Evolutionary conservation across 192 early-diverging fungal genomes (phyloP), one percentile per base, ranked within the genome.

Genomic region (Piromyces sp.): DNA sequence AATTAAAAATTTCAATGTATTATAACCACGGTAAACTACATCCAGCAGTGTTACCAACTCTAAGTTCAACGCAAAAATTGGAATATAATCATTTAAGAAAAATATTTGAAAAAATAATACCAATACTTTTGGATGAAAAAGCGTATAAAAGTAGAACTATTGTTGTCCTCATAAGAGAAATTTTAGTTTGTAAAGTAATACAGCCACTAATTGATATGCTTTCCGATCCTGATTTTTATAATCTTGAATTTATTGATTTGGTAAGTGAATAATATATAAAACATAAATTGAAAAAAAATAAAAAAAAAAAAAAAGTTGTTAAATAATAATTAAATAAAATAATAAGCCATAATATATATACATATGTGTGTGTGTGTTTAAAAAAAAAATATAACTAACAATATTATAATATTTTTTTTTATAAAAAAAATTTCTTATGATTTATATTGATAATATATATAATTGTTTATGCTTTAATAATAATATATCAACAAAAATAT

Each of bases 141-240:
- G 22, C n/a, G 4, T 68, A 11, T 68, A 22, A 68, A 68, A 68
- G 51, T 68, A 26, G 51, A 68, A 68, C 26, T 68, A n/a, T 68
- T 68, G 51, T 68, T 68, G 51, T 91, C 30, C 80, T 97, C 19
- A 82, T 96, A 5, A 86, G 95, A 16, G 96, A 98, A 84, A 85
- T 98, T 14, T 81, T 96, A 15, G 87, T 87, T 1, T 90, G 92
- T 16, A 87, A 92, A 0, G 84, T 97, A 13, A 78, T 98, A 13
- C 87, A 89, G 30, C 94, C 95, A 1, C 79, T 93, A 0, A 82
- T 96, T 30, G 85, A 91, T 26, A 88, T 89, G 38, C 42, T 96
- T 30, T 87, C 92, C 0, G 96, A 97, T 78, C 94, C 96, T 2
- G 95, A 97, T 85, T 96, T 92, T 58, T 92, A 93, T 89, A 96